Evolutionary conservation across 1,284 basidiomycete species (phyloP).

Genomic region (Apiotrichum gracile): DNA sequence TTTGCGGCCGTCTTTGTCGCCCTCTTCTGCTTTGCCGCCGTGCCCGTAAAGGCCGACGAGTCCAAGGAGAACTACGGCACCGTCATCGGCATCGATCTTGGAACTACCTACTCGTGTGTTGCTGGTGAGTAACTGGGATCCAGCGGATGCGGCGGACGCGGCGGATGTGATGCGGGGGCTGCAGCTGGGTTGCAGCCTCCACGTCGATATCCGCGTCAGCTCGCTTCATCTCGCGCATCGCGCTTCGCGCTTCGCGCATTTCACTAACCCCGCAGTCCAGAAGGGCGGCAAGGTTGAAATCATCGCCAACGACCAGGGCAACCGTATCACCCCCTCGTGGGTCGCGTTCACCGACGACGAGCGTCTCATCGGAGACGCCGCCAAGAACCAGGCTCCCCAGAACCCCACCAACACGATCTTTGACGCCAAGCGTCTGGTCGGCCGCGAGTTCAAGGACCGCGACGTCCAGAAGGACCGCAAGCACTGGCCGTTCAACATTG

Average conservation of each 20-base stretch:
- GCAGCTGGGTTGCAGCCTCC: not conserved
- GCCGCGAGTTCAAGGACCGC: slow-evolving; percentile 51
- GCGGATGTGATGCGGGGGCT: not conserved
- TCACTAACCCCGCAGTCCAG: slow-evolving; percentile 62
- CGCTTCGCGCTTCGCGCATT: not conserved
- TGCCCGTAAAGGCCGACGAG: slow-evolving; percentile 40
- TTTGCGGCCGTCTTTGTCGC: slow-evolving; percentile 45
- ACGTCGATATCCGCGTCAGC: not conserved
- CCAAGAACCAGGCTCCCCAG: slow-evolving; percentile 74
- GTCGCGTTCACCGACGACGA: slow-evolving; percentile 87
- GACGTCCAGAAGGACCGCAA: slow-evolving; percentile 76
- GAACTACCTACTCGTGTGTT: slow-evolving; percentile 57
- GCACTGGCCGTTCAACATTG: slow-evolving; percentile 69
- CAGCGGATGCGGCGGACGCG: not conserved
- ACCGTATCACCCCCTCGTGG: slow-evolving; percentile 95
- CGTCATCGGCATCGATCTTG: slow-evolving; percentile 71
- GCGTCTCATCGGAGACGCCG: slow-evolving; percentile 78
- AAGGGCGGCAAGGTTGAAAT: slow-evolving; percentile 90
- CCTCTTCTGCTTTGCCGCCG: slow-evolving; percentile 42
- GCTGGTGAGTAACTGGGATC: slow-evolving; percentile 45
- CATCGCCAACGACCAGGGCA: slow-evolving; percentile 95
- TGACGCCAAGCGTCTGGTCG: slow-evolving; percentile 93
- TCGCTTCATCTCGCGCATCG: not conserved
- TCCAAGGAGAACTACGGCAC: slow-evolving; percentile 72
- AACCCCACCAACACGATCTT: slow-evolving; percentile 95